Evolutionary conservation across 148 eudicot genomes (phyloP), one percentile per base, ranked within the genome.

Genomic region (Amaranthus palmeri): DNA sequence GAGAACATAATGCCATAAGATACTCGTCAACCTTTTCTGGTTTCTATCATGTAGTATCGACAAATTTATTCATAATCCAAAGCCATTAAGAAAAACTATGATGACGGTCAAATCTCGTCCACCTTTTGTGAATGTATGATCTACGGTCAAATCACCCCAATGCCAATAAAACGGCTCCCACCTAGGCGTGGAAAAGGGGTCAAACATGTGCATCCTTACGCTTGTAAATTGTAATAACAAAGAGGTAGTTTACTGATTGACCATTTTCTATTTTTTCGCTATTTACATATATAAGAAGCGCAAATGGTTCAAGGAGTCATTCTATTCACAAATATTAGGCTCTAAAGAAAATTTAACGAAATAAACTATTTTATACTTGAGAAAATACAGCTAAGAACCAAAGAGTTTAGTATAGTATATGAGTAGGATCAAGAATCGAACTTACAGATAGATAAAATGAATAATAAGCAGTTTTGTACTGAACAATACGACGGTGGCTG

Each of bases 401-500:
- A 41, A 60, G 12, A 47, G 42, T 68, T 43, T 25, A 56, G 53
- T 42, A 67, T 7, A 45, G 3, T 25, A 40, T 53, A 45, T 15
- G 65, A 63, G 25, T 13, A 13, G 55, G 62, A 48, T 62, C 36
- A 41, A 55, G 59, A 75, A 60, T 18, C 6, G 12, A 56, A 92
- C 97, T 86, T 80, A 92, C 99, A 61, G 99, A 89, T 46, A 96
- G 84, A 80, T 96, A 92, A 78, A 96, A 88, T 70, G 99, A 90
- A 76, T 96, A 95, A 79, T 92, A 95, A 56, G 97, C 91, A 54
- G 97, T 89, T 80, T 95, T 95, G 81, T 91, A 95, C 80, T 88
- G 92, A 72, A 92, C 97, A 83, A 96, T 96, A 71, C 95, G 96
- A 6, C 86, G 90, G 74, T 96, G 92, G 73, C 99, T 96, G 92